Evolutionary conservation across 2,329 filamentous ascomycete genomes (phyloP), one percentile per base, ranked within the genome.

Genomic region (Coniochaeta sp.): DNA sequence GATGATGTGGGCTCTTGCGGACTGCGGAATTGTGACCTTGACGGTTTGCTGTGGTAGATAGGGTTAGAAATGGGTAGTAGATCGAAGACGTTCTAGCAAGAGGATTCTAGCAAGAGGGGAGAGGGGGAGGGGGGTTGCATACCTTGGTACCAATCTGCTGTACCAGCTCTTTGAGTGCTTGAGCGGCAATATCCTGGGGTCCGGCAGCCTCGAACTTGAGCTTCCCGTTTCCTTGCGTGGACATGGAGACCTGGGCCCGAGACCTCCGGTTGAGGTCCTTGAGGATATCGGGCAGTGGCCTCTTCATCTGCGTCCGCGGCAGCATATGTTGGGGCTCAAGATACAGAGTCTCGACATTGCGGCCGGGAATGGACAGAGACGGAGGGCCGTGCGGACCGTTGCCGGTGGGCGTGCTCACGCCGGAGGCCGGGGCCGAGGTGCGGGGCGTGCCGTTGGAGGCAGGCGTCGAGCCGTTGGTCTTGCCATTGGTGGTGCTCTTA

Each of bases 181-280:
- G 88, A 70, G 91, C 88, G 64, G 93, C 92, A 67, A 89, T 86
- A 61, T 96, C 90, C 61, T 88, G 87, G 61, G 91, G 89, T 61
- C 95, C 93, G 65, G 86, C 89, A 55, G 91, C 92, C 73, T 93
- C 90, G 70, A 99, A 96, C 67, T 88, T 87, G 66, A 92, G 81
- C 40, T 84, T 83, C 24, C 89, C 90, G 64, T 85, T 87, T 63
- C 87, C 83, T n/a, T 87, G 86, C 62, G 85, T 83, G 61, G 85
- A 85, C 81, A 93, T 88, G 66, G 89, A 88, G 66, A 99, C 85
- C 66, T 86, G 90, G 61, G 93, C 92, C 72, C 93, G 92, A 62
- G 91, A 96, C 71, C 89, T 90, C 75, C 89, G 90, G 77, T 96
- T 97, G 76, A 98, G 90, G 65, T 97, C 92, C 72, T 91, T 90